A percentile compares a stretch with the other conserved stretches of the same genome.
phyloP scores from a whole-genome alignment of 2,329 filamentous ascomycete species.

The Botrytis paeoniae region DNA sequence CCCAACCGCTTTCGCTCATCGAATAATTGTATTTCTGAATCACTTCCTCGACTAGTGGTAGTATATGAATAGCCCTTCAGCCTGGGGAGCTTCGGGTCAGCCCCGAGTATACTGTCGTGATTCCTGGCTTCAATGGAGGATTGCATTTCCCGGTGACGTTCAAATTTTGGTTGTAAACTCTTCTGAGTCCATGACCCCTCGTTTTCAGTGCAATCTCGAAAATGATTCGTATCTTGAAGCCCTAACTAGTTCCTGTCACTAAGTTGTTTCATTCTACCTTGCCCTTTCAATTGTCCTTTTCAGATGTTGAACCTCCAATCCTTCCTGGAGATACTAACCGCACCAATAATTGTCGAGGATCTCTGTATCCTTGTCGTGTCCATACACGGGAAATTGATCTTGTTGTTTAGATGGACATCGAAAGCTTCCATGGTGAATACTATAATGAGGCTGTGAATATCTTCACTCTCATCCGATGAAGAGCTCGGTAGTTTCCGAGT shows the following conservation, averaged over 20 bases:
- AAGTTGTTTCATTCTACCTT: background rate
- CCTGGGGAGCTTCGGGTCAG: too few relatives aligned
- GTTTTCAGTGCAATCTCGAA: background rate
- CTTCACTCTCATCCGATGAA: background rate
- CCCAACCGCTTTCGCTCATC: background rate
- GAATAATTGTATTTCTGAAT: background rate
- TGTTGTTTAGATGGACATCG: background rate
- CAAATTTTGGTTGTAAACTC: background rate
- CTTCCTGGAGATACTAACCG: background rate
- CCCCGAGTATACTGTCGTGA: background rate
- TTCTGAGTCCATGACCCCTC: background rate
- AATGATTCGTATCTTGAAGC: too few relatives aligned
- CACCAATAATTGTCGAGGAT: background rate
- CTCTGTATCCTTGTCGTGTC: background rate
- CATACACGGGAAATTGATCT: background rate
- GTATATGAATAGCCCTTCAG: background rate
- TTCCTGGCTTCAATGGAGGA: background rate
- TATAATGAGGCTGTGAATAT: background rate
- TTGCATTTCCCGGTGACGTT: background rate
- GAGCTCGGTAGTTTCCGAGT: constrained; percentile 6
- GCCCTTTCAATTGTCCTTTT: background rate
- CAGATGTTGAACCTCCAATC: background rate
- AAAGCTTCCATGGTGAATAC: background rate
- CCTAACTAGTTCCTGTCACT: background rate
- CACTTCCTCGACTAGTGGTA: too few relatives aligned